A percentile compares a stretch with the other conserved stretches of the same genome.
Evolutionary conservation across 2,329 filamentous ascomycete genomes (phyloP).

Genomic region (Dendryphion nanum): DNA sequence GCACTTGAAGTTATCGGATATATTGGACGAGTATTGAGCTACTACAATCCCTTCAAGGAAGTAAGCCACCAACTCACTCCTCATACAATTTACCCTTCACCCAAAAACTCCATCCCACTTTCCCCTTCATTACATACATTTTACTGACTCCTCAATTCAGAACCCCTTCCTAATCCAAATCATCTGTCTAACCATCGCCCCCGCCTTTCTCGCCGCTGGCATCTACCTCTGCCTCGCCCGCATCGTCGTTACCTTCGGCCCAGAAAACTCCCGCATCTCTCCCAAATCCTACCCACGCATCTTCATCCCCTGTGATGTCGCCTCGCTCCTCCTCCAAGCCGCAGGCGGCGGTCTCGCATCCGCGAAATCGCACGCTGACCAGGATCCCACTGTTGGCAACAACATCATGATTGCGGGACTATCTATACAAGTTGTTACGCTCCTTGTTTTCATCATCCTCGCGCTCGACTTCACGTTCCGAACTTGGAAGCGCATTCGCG

Average conservation of each 20-base stretch:
- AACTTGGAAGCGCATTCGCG: conserved; percentile 18
- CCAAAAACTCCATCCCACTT: too few relatives aligned
- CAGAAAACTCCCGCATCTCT: conserved; percentile 42
- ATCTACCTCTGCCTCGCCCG: conserved; percentile 63
- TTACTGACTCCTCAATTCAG: conserved; percentile 35
- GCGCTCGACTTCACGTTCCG: conserved; percentile 41
- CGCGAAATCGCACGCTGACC: conserved; percentile 25
- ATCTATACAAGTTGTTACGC: conserved; percentile 44
- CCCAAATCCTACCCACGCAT: conserved; percentile 50
- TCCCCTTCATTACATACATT: neutral
- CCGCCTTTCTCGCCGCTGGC: conserved; percentile 59
- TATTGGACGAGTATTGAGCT: conserved; percentile 57
- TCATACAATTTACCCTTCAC: too few relatives aligned
- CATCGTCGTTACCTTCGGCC: conserved; percentile 41
- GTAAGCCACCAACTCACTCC: conserved; percentile 19
- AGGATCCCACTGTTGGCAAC: conserved; percentile 39
- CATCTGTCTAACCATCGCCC: conserved; percentile 57
- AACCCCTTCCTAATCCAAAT: conserved; percentile 66
- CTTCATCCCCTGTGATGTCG: conserved; percentile 51
- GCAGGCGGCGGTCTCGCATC: conserved; percentile 45
- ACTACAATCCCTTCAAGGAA: conserved; percentile 56
- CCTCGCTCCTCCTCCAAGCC: conserved; percentile 47
- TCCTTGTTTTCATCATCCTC: conserved; percentile 43
- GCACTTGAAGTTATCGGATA: conserved; percentile 63
- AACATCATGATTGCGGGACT: conserved; percentile 49